A percentile compares a stretch with the other conserved stretches of the same genome.
Conservation (phyloP, 169 alveolate genomes). For the Eimeria brunetti region DNA sequence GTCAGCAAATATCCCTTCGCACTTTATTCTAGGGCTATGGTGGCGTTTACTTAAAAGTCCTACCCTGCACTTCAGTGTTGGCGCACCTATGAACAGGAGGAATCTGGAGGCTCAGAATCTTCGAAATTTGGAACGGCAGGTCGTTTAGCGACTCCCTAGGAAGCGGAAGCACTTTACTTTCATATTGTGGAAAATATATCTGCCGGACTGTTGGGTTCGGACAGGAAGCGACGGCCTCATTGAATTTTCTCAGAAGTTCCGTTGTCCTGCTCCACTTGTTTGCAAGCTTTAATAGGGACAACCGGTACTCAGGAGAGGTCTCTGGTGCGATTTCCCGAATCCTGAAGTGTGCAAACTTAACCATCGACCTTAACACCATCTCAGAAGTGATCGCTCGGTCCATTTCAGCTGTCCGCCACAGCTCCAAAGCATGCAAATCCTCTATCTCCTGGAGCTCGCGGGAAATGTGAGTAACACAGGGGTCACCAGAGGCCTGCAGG, state of each 20-base stretch:
- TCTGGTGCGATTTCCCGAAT: constrained; percentile 42
- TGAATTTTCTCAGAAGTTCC: constrained; percentile 33
- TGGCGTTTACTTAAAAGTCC: neutral
- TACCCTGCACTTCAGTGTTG: neutral
- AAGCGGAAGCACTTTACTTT: constrained; percentile 5
- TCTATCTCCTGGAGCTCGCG: constrained; percentile 31
- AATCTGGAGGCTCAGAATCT: neutral
- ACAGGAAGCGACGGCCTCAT: constrained; percentile 41
- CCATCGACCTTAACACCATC: constrained; percentile 45
- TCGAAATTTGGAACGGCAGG: constrained; percentile 1
- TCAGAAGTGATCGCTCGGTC: constrained; percentile 21
- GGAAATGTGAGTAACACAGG: constrained; percentile 32
- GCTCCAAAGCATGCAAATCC: neutral
- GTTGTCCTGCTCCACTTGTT: constrained; percentile 44
- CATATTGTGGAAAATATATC: constrained; percentile 42
- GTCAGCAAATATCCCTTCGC: too few species aligned
- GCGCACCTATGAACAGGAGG: constrained; percentile 50
- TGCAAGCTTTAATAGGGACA: constrained; percentile 19
- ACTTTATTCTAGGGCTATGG: too few species aligned
- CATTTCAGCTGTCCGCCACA: constrained; percentile 46
- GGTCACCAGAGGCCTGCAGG: constrained; percentile 17
- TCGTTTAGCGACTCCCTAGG: constrained; percentile 14
- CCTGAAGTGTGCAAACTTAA: constrained; percentile 46
- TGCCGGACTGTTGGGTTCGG: constrained; percentile 29
- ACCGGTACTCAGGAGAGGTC: constrained; percentile 30